phyloP scores from a whole-genome alignment of 108 stramenopile genomes.

The Cyclotella choctawhatcheeana region DNA sequence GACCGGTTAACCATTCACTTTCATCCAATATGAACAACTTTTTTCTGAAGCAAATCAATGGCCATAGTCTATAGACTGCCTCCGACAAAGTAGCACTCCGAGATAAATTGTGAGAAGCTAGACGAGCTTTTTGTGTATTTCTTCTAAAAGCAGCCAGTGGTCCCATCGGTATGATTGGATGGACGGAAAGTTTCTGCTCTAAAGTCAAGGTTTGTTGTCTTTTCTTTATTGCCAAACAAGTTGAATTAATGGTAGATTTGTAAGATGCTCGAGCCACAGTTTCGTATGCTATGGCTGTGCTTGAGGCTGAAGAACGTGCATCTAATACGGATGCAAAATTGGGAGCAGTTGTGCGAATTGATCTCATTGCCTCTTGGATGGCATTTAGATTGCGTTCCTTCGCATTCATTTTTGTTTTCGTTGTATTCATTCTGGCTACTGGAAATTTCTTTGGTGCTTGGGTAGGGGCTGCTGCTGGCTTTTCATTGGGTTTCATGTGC shows the following conservation, averaged over 20 bases:
- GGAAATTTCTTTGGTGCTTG: neutral
- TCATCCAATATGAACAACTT: slow-evolving; percentile 14
- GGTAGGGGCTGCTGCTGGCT: neutral
- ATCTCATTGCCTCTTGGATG: slow-evolving; percentile 44
- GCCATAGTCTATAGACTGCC: slow-evolving; percentile 63
- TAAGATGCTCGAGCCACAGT: slow-evolving; percentile 18
- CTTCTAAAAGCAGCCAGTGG: slow-evolving; percentile 63
- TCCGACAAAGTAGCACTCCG: slow-evolving; percentile 83
- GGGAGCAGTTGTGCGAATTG: slow-evolving; percentile 47
- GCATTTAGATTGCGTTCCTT: slow-evolving; percentile 22
- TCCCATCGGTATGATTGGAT: slow-evolving; percentile 55
- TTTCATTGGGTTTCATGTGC: neutral
- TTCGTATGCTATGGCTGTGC: slow-evolving; percentile 3
- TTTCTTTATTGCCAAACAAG: slow-evolving; percentile 23
- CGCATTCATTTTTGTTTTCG: neutral
- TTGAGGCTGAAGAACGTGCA: slow-evolving; percentile 42
- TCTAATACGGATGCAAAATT: slow-evolving; percentile 44
- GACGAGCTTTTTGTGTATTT: slow-evolving; percentile 58
- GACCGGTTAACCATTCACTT: slow-evolving; percentile 1
- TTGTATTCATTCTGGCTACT: slow-evolving; percentile 5
- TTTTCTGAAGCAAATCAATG: slow-evolving; percentile 39
- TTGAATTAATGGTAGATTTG: slow-evolving; percentile 23
- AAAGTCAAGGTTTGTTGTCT: neutral
- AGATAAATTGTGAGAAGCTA: slow-evolving; percentile 67
- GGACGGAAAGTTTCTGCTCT: slow-evolving; percentile 16